Base-by-base conservation (phyloP, 345 rosid species). In the Gossypium herbaceum region DNA sequence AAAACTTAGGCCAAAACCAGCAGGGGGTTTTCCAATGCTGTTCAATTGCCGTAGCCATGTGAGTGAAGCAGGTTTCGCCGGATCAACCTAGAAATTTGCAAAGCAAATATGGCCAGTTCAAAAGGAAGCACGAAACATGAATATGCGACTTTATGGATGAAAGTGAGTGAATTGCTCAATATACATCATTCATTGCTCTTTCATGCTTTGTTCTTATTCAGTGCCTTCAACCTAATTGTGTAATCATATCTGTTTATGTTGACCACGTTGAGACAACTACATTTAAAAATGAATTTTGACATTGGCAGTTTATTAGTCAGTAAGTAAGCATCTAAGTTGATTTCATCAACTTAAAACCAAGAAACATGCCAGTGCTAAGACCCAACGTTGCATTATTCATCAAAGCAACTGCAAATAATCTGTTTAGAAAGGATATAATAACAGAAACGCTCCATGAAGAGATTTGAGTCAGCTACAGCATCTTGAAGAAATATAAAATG, bases 41-140 rank as follows among this genome's bases (percentile, higher is more conserved):
- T 82, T 68, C 73, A 91, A 60, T 72, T 82, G 85, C 44, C 94
- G 82, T 76, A 82, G 84, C 97, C 94, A 91, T 50, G 97, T 88
- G 70, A 89, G 84, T 16, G 86, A 51, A 72, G 88, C 80, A 51
- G 92, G 92, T 78, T 85, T 78, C 64, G 70, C 85, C 0, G 88
- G 84, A 78, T 88, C 86, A 80, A 88, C 91, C 88, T 88, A 15
- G n/a, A 15, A 68, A 68, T 25, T 68, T 68, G 43, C 22, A 43
- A 24, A 41, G 17, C 19, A 45, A 48, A 1, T 39, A 7, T 25
- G 72, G 41, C 25, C 20, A 68, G 57, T 15, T 48, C 43, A 48
- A 48, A 48, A 22, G n/a, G 72, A 68, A 68, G 20, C 72, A 67
- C 7, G 54, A 12, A 67, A 67, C 3, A 45, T 5, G 19, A 45